These are phyloP conservation scores for Plasmodiophora brassicae DNA, from an alignment of 208 protist genomes.

Conservation along the genomic window DNA sequence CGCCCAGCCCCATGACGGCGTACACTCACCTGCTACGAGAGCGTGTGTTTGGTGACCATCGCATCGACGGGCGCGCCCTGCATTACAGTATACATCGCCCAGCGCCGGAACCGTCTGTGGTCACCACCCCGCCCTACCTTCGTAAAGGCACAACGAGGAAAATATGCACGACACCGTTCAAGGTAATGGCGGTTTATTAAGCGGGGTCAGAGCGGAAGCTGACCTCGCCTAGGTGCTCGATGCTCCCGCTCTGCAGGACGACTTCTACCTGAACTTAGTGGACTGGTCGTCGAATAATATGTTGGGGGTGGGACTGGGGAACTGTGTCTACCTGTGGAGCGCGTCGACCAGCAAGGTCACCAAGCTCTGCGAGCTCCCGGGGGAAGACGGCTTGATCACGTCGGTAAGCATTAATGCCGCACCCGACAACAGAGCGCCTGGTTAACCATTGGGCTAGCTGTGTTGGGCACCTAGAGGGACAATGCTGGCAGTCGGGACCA, in stretches of 20 bases:
- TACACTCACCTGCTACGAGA: neutral
- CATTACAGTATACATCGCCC: neutral
- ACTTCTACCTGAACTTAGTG: constrained; percentile 78
- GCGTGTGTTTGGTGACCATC: neutral
- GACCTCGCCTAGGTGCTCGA: constrained; percentile 52
- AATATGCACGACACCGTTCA: neutral
- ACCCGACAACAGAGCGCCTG: no score
- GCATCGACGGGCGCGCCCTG: neutral
- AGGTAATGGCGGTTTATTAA: neutral
- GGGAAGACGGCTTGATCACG: constrained; percentile 57
- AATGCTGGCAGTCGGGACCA: constrained; percentile 75
- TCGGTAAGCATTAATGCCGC: no score
- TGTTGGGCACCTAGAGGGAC: neutral
- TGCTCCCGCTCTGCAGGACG: constrained; percentile 65
- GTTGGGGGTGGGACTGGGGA: constrained; percentile 63
- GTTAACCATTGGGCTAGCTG: neutral
- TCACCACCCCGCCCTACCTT: neutral
- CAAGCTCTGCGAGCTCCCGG: constrained; percentile 62
- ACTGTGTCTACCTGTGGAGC: constrained; percentile 66
- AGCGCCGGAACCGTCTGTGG: neutral
- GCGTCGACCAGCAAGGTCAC: constrained; percentile 59
- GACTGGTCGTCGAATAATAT: constrained; percentile 72
- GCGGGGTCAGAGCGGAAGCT: neutral
- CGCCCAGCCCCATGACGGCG: neutral
- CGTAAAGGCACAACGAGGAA: neutral